Evolutionary conservation across 257 asterid genomes (phyloP).

Genomic region (Przewalskia tangutica): DNA sequence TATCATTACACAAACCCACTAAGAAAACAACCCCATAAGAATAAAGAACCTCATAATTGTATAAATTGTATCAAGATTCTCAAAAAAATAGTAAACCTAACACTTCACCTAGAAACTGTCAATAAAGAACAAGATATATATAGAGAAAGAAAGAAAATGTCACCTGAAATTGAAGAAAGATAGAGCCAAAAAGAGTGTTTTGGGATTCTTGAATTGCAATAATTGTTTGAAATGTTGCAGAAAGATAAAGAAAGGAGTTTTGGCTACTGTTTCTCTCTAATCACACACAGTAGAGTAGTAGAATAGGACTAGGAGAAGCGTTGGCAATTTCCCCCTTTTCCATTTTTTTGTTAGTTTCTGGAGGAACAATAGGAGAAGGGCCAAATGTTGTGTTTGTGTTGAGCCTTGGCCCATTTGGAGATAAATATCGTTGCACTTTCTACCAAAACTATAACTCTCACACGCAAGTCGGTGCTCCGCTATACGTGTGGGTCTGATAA

Average conservation of each 20-base stretch:
- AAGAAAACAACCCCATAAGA: neutral
- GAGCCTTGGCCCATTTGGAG: neutral
- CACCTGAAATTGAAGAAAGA: neutral
- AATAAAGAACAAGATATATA: neutral
- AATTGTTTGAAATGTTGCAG: neutral
- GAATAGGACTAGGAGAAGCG: neutral
- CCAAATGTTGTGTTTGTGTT: neutral
- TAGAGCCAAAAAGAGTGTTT: neutral
- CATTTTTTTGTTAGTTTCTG: neutral
- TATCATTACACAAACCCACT: neutral
- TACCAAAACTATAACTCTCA: neutral
- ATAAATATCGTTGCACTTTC: neutral
- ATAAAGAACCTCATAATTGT: neutral
- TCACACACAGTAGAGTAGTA: neutral
- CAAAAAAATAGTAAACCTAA: neutral
- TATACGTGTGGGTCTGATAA: too few species aligned
- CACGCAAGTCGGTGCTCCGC: too few species aligned
- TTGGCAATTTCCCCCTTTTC: neutral
- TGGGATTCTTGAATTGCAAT: neutral
- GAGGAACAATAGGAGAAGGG: neutral
- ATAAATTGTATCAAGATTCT: neutral
- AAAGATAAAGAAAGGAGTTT: neutral
- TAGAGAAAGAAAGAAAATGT: neutral
- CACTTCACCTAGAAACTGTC: neutral
- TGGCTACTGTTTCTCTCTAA: neutral